Evolutionary conservation across 164 flowering plant species (phyloP).

Genomic region (Vitis vinifera): ASM3070453v1 NC_081811.1:1989001-1989500

Average conservation of each 20-base stretch:
- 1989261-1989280: conserved; percentile 28
- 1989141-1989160: not conserved
- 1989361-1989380: conserved; percentile 38
- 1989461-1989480: conserved; percentile 35
- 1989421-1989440: conserved; percentile 30
- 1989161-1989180: not conserved
- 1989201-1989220: not conserved
- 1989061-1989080: conserved; percentile 25
- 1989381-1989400: conserved; percentile 26
- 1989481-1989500: conserved; percentile 73
- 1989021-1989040: conserved; percentile 17
- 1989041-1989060: conserved; percentile 1
- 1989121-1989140: not conserved
- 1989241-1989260: conserved; percentile 27
- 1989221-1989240: conserved; percentile 36
- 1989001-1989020: conserved; percentile 39
- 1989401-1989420: conserved; percentile 29
- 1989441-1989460: conserved; percentile 35
- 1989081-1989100: conserved; percentile 25
- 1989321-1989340: conserved; percentile 38
- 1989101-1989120: conserved; percentile 31
- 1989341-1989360: conserved; percentile 36
- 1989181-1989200: too few relatives aligned
- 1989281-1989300: conserved; percentile 30
- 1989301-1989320: conserved; percentile 28